Percentiles rank a stretch among this genome's conserved stretches.
Evolutionary conservation across 495 filamentous ascomycete genomes (phyloP).

Genomic region (Aspergillus heteromorphus): DNA sequence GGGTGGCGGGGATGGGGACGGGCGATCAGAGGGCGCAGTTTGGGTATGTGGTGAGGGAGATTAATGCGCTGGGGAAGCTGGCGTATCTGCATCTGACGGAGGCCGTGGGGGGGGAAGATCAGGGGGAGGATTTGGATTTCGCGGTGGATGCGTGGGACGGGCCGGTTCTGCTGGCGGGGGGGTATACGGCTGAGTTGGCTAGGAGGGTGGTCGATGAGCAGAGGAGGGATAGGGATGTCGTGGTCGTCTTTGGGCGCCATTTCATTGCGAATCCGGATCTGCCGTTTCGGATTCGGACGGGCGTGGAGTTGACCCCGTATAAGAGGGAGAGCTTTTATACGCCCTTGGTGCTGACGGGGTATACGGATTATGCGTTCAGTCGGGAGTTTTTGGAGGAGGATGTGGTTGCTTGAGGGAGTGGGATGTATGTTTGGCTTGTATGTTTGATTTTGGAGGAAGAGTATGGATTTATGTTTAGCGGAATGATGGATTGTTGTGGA

Average conservation of each 20-base stretch:
- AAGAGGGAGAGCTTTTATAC: constrained; percentile 53
- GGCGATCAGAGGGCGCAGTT: constrained; percentile 20
- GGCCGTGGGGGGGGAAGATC: not conserved
- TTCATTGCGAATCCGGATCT: constrained; percentile 68
- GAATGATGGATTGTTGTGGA: too few species aligned
- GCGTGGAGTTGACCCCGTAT: constrained; percentile 47
- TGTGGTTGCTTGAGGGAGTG: too few species aligned
- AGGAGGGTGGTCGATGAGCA: constrained; percentile 13
- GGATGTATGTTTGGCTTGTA: too few species aligned
- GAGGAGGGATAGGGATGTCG: constrained; percentile 17
- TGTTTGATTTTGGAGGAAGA: too few species aligned
- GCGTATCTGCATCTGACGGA: not conserved
- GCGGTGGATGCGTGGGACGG: not conserved
- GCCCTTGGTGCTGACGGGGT: constrained; percentile 39
- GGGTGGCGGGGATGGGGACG: constrained; percentile 36
- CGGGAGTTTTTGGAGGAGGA: constrained; percentile 5
- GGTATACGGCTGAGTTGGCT: not conserved
- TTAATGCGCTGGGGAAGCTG: not conserved
- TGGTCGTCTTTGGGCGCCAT: constrained; percentile 51
- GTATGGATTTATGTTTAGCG: too few species aligned
- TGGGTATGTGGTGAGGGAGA: not conserved
- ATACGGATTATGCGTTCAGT: constrained; percentile 47
- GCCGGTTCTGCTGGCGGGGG: not conserved
- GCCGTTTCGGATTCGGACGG: constrained; percentile 50
- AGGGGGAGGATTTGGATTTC: not conserved